Evolutionary conservation across 495 filamentous ascomycete species (phyloP).

Genomic region (Terfezia boudieri): DNA sequence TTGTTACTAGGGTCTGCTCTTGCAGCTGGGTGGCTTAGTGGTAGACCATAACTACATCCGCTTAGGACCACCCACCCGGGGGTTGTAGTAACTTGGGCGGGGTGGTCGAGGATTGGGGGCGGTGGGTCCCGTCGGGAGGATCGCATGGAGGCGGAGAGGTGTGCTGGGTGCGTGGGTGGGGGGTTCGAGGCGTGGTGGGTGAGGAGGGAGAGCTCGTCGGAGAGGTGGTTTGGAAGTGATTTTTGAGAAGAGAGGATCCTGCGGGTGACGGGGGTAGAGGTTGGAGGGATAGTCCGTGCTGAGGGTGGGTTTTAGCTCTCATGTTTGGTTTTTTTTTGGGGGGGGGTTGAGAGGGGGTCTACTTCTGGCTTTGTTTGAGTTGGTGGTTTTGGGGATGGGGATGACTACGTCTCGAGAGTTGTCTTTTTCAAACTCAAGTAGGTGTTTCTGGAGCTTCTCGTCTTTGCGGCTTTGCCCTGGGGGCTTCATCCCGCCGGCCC

Average conservation of each 20-base stretch:
- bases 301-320: too few relatives aligned
- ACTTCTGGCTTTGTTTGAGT: background rate
- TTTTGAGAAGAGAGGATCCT: constrained; percentile 81
- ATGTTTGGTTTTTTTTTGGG: too few relatives aligned
- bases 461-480: background rate
- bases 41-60: background rate
- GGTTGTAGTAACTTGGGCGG: too few relatives aligned
- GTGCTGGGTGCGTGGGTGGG: background rate
- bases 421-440: constrained; percentile 16
- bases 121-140: background rate
- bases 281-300: background rate
- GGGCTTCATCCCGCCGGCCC: background rate
- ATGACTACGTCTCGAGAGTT: constrained; percentile 16
- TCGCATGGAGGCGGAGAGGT: background rate
- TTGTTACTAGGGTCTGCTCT: constrained; percentile 2
- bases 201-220: constrained; percentile 56
- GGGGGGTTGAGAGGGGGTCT: background rate
- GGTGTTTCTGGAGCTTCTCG: constrained; percentile 10
- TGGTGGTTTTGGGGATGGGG: constrained; percentile 9
- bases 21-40: constrained; percentile 8
- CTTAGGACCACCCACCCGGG: background rate
- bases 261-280: constrained; percentile 35
- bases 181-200: background rate
- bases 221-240: constrained; percentile 74
- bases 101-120: background rate